Conservation (phyloP, 1,284 basidiomycete species). For the Amylostereum areolatum region DNA sequence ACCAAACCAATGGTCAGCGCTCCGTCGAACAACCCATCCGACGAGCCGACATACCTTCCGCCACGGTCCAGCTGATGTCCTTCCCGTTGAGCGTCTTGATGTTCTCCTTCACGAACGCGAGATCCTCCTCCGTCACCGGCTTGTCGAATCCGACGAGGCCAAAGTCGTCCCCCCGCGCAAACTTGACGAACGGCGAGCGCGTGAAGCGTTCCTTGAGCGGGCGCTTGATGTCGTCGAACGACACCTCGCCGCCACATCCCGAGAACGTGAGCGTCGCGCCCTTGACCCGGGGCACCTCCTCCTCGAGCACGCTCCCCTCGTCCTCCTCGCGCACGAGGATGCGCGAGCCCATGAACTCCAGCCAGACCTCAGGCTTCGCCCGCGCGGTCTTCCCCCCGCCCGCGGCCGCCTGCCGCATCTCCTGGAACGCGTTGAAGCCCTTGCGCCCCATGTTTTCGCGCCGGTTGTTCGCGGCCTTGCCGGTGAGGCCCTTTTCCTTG, state of each 20-base stretch:
- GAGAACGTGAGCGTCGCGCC: conserved; percentile 74
- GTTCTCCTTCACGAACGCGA: conserved; percentile 55
- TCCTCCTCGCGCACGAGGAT: conserved; percentile 61
- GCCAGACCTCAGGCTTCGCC: conserved; percentile 51
- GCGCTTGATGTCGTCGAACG: conserved; percentile 69
- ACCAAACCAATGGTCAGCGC: no score
- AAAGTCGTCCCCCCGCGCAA: conserved; percentile 46
- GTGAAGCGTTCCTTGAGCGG: conserved; percentile 78
- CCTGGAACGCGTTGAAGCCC: conserved; percentile 88
- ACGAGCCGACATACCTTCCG: no score
- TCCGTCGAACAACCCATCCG: no score
- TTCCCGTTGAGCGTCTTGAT: conserved; percentile 58
- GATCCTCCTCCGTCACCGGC: conserved; percentile 60
- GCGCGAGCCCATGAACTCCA: conserved; percentile 66
- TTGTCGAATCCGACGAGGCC: conserved; percentile 49
- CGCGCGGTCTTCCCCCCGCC: conserved; percentile 30
- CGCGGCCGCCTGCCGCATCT: conserved; percentile 49
- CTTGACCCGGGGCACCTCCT: conserved; percentile 66
- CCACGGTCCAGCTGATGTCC: conserved; percentile 53
- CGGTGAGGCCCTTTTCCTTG: conserved; percentile 86
- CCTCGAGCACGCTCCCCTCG: conserved; percentile 63
- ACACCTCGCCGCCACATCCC: conserved; percentile 61
- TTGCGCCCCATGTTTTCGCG: conserved; percentile 47
- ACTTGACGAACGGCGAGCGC: conserved; percentile 69
- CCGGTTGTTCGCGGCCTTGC: conserved; percentile 53